Evolutionary conservation across 768 basidiomycete species (phyloP).

Genomic region (Mycena vitilis): DNA sequence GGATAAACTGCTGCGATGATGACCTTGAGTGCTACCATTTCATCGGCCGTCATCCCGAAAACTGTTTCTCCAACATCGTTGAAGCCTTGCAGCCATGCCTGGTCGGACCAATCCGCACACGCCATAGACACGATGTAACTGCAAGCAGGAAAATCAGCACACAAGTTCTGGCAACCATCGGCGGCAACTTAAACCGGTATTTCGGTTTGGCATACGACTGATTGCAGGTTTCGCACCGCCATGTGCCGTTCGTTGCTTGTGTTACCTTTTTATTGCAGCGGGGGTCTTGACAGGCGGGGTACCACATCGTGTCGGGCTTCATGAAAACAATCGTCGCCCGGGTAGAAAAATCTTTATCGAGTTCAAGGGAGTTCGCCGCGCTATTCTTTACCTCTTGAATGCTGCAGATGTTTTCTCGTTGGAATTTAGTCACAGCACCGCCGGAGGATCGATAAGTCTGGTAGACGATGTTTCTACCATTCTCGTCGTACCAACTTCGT

Average conservation of each 20-base stretch:
- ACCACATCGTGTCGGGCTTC: slow-evolving; percentile 82
- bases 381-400: slow-evolving; percentile 83
- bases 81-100: slow-evolving; percentile 96
- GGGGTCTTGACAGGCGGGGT: slow-evolving; percentile 87
- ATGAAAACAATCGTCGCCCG: slow-evolving; percentile 91
- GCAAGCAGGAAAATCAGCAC: slow-evolving; percentile 19
- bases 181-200: slow-evolving; percentile 71
- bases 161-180: neutral
- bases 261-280: slow-evolving; percentile 93
- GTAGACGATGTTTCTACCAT: slow-evolving; percentile 74
- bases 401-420: slow-evolving; percentile 77
- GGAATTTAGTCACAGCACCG: slow-evolving; percentile 61
- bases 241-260: slow-evolving; percentile 64
- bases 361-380: slow-evolving; percentile 69
- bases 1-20: too few species aligned
- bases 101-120: slow-evolving; percentile 89
- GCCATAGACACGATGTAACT: slow-evolving; percentile 89
- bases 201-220: slow-evolving; percentile 76
- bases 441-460: slow-evolving; percentile 68
- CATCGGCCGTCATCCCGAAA: too few species aligned
- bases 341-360: slow-evolving; percentile 84
- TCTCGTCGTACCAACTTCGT: slow-evolving; percentile 91
- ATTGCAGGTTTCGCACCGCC: slow-evolving; percentile 95
- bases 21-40: too few species aligned
- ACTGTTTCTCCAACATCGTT: too few species aligned